Base-by-base conservation (phyloP, 305 asterid species). In the Fraxinus latifolia region DNA sequence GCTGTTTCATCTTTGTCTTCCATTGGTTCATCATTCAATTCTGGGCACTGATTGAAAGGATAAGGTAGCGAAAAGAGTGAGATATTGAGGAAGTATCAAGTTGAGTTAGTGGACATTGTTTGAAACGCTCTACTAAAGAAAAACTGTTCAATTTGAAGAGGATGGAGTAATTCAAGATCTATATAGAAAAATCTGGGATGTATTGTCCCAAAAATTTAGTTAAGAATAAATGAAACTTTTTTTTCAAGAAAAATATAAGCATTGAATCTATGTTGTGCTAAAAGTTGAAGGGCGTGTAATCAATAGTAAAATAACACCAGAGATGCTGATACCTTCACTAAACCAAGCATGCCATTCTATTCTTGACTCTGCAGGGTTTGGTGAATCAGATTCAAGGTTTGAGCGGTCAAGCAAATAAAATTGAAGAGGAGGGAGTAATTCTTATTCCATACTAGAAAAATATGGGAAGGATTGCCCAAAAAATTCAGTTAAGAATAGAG, bases 261-360 rank as follows among this genome's bases (percentile, higher is more conserved):
- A 17, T 7, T 7, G 29, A 39, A 3, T 39, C 31, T 36, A 4
- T 17, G 19, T 37, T 74, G 29, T 74, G 53, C 78, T 1, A 25
- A 62, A 76, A 27, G 50, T 19, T 47, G 60, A 71, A 82, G 74
- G 32, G 58, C 27, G 53, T 73, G 27, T 81, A 47, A 77, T 42
- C 82, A 31, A 77, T 9, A 23, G 72, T 62, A 23, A 82, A 33
- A 79, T 80, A 82, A 77, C 76, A 79, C 71, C 81, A 82, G 60
- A 87, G 65, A 33, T 76, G 80, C 27, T 73, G 15, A 73, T 82
- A 93, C 98, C 97, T 95, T 96, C 76, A 93, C 98, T 70, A 97
- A 92, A 80, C 99, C 99, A 85, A 94, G 98, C 99, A 96, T 93
- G 86, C 91, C 96, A 81, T 83, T 91, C 84, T 60, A 83, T 75